These are phyloP conservation scores for Leishmania lainsoni DNA, from an alignment of 208 protist genomes.

Conservation along the genomic window DNA sequence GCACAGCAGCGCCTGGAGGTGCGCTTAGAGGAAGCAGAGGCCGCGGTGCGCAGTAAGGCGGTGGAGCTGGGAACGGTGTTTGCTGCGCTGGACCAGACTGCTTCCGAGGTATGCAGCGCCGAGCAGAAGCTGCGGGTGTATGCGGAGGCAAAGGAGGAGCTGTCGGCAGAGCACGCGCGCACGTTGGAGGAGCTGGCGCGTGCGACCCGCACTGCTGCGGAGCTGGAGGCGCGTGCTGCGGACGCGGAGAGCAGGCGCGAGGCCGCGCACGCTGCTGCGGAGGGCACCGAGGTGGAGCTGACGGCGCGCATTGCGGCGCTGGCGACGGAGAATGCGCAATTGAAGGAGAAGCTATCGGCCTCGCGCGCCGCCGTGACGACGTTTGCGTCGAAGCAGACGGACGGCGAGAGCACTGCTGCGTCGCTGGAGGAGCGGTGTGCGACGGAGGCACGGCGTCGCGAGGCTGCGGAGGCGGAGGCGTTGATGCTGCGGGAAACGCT, in stretches of 20 bases:
- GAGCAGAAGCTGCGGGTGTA: neutral
- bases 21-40: neutral
- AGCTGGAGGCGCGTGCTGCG: slow-evolving; percentile 10
- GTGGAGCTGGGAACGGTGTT: slow-evolving; percentile 3
- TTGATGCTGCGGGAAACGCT: neutral
- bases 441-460: slow-evolving; percentile 2
- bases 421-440: slow-evolving; percentile 4
- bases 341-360: slow-evolving; percentile 24
- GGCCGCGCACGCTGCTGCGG: slow-evolving; percentile 6
- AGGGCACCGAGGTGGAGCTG: neutral
- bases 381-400: slow-evolving; percentile 11
- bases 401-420: neutral
- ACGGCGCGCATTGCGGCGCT: neutral
- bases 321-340: slow-evolving; percentile 6
- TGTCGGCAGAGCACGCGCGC: slow-evolving; percentile 2
- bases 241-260: slow-evolving; percentile 7
- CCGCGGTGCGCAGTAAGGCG: neutral
- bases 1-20: neutral
- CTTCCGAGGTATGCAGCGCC: slow-evolving; percentile 25
- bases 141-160: neutral
- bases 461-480: slow-evolving; percentile 7
- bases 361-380: slow-evolving; percentile 3
- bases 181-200: slow-evolving; percentile 13
- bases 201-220: slow-evolving; percentile 5
- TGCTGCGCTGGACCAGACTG: slow-evolving; percentile 19